Base-by-base conservation (phyloP, 805 yeast species). In the Metschnikowia sp. region DNA sequence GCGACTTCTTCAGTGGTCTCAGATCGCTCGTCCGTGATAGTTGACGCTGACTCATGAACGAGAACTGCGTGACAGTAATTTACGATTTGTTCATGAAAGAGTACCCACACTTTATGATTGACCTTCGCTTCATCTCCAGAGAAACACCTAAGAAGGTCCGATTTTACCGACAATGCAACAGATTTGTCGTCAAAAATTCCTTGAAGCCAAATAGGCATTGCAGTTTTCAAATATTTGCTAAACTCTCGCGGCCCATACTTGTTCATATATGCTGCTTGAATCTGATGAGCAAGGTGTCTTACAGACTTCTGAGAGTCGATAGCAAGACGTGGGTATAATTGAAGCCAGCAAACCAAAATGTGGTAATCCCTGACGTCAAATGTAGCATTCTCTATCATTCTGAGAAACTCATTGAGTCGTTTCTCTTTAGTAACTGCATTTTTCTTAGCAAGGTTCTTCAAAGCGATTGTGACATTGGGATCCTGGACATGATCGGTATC, bases 351-450 rank as follows among this genome's bases (percentile, higher is more conserved):
- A 43, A 73, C 75, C n/a, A 77, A 63, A 15, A 77, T 75, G 26
- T 79, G 56, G 44, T 83, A 86, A 51, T 84, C 83, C 32, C 44
- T 46, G 13, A 59, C 58, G 31, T 53, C 51, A 2, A 63, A 56
- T 8, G 47, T 34, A 61, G 49, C 3, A 8, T 38, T 78, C 3
- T 63, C 57, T 3, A 72, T 56, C 30, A 85, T 60, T 8, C 51
- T 51, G 31, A 60, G 47, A 39, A 72, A 58, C 36, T 86, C 95
- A 6, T 54, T 61, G 26, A 89, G 69, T 1, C 94, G 89, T 60
- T 84, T 87, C 56, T 88, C 96, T 59, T 83, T 86, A 0, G 98
- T 92, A n/a, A 81, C 83, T 7, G 84, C 77, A 58, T 90, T 96
- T 59, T 86, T 80, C 64, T 90, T 91, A 62, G 85, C 62, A 42